Evolutionary conservation across 495 filamentous ascomycete genomes (phyloP), one percentile per base, ranked within the genome.

Genomic region (Beverwykella pulmonaria): DNA sequence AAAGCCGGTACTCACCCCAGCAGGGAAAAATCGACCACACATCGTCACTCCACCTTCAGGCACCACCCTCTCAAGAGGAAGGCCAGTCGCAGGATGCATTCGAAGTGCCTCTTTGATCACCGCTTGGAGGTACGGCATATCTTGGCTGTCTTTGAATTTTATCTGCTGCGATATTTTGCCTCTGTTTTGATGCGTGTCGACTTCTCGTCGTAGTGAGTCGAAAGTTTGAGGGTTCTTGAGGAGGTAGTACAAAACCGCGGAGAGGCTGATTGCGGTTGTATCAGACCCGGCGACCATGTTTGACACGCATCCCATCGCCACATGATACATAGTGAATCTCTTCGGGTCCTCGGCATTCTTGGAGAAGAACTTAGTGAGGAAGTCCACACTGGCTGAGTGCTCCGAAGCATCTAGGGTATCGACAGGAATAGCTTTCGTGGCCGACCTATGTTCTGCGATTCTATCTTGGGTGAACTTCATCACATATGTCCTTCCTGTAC

Each of bases 171-270:
- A 25, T 2, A 52, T 7, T 44, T 34, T 25, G 12, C 54, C 62
- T 29, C 50, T 25, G 20, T 59, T 36, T 7, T 19, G 12, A 1
- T 25, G 76, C 0, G 72, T 72, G 29, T 80, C 87, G 9, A 92
- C 75, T 70, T 91, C 88, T 30, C 81, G 61, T 23, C 83, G 82
- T 0, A 88, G 82, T 67, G 82, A 84, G 4, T 67, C 69, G 53
- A 87, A 76, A 4, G 72, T 74, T 2, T 75, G 63, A 0, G 84
- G 85, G 69, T 85, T 79, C 44, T 78, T 80, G 52, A 88, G 70
- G 0, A 90, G 79, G 36, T 81, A 77, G 74, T 83, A 88, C 70
- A 90, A 66, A 22, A 77, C 76, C 46, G 81, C 82, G 19, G 77
- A 73, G 57, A 87, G 72, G 1, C 80, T 80, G 30, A 82, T 79